Evolutionary conservation across 169 alveolate genomes (phyloP).

Genomic region (Cryptosporidium felis): DNA sequence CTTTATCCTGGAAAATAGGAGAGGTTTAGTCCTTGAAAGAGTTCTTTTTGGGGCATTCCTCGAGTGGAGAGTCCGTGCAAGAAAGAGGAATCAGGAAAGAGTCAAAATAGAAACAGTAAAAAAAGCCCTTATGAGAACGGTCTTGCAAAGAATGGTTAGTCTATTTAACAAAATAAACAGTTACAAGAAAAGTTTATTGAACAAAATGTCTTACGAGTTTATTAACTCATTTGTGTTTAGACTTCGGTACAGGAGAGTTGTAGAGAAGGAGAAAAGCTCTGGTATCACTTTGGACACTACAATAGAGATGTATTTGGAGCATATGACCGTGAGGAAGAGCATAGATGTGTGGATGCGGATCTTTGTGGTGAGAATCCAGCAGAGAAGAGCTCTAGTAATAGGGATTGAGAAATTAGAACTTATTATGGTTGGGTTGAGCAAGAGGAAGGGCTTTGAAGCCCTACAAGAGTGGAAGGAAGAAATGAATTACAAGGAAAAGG

Average conservation of each 20-base stretch:
- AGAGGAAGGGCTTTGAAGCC: background rate
- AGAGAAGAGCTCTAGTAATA: background rate
- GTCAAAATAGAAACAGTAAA: background rate
- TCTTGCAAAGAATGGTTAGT: background rate
- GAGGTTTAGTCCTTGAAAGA: too few species aligned
- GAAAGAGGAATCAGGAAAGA: background rate
- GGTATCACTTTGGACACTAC: conserved; percentile 6
- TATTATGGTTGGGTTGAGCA: background rate
- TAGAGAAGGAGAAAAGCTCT: background rate
- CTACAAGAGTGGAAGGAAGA: background rate
- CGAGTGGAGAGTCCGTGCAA: background rate
- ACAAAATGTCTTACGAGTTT: background rate
- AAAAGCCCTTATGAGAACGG: background rate
- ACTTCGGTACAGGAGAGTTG: conserved; percentile 19
- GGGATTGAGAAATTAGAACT: background rate
- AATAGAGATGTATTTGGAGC: background rate
- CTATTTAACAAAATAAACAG: background rate
- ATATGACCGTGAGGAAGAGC: background rate
- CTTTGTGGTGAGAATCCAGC: background rate
- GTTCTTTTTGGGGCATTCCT: too few species aligned
- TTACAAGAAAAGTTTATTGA: background rate
- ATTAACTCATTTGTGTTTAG: conserved; percentile 5
- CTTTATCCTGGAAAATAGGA: too few species aligned
- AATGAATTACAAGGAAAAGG: background rate
- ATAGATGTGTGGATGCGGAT: conserved; percentile 15